Evolutionary conservation across 371 early-diverging fungal genomes (phyloP).

Genomic region (Choanephora cucurbitarum): DNA sequence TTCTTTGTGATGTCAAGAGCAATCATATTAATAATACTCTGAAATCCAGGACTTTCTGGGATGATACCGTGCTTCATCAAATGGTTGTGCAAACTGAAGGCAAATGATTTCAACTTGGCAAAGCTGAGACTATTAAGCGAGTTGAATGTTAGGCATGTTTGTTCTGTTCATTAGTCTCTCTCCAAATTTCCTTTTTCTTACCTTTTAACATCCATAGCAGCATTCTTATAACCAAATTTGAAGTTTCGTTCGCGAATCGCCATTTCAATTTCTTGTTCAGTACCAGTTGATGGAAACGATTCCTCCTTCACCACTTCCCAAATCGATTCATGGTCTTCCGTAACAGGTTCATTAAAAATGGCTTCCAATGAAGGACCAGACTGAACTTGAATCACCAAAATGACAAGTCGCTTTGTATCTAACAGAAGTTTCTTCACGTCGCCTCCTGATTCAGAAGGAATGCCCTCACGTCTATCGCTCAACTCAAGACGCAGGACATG

Average conservation of each 20-base stretch:
- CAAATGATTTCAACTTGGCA: slow-evolving; percentile 42
- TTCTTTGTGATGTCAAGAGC: slow-evolving; percentile 93
- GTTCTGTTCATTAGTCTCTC: no score
- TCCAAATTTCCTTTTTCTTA: slow-evolving; percentile 5
- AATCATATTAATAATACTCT: slow-evolving; percentile 90
- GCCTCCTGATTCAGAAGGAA: slow-evolving; percentile 62
- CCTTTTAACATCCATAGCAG: slow-evolving; percentile 33
- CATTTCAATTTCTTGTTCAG: slow-evolving; percentile 30
- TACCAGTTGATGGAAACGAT: slow-evolving; percentile 37
- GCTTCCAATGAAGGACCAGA: slow-evolving; percentile 80
- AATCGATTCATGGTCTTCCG: slow-evolving; percentile 72
- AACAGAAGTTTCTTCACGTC: slow-evolving; percentile 72
- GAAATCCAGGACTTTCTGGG: slow-evolving; percentile 58
- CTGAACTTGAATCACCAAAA: slow-evolving; percentile 84
- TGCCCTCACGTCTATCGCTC: slow-evolving; percentile 68
- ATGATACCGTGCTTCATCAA: slow-evolving; percentile 41
- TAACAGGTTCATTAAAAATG: slow-evolving; percentile 78
- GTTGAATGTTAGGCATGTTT: no score
- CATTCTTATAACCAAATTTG: slow-evolving; percentile 30
- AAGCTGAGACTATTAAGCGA: slow-evolving; percentile 37
- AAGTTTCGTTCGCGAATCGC: slow-evolving; percentile 29
- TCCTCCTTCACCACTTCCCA: slow-evolving; percentile 63
- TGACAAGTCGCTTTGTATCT: slow-evolving; percentile 93
- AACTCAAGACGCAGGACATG: slow-evolving; percentile 74
- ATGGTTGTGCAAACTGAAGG: slow-evolving; percentile 32